Evolutionary conservation across 345 rosid species (phyloP), one percentile per base, ranked within the genome.

Genomic region (Laguncularia racemosa): DNA sequence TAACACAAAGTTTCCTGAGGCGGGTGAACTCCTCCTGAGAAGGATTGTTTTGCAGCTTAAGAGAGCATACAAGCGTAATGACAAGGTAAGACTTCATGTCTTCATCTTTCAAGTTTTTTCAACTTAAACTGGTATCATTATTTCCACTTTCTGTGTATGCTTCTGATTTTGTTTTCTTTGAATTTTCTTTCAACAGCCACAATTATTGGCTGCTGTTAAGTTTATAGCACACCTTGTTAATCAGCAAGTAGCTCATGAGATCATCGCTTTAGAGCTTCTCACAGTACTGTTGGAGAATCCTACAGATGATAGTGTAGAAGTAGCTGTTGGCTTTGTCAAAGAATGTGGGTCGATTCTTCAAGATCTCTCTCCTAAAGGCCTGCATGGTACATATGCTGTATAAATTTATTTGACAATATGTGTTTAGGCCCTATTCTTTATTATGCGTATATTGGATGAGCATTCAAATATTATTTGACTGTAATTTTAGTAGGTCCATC

Each of bases 221-320:
- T 89, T 93, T 66, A 68, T 93, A 66, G 99, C 96, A 12, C 99
- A 93, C 76, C 67, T 93, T 47, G 97, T 93, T 49, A 93, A 93
- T 67, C 97, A 93, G 70, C 96, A 89, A 78, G 96, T 93, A 54
- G 95, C 95, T 62, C 84, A 82, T 46, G 95, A 85, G 69, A 81
- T 93, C 67, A 78, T 67, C 54, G 91, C 97, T 16, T 73, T 93
- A 60, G 96, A 93, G 68, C 76, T 93, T 65, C 85, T 77, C 50
- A 69, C 88, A 14, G 69, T 89, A 61, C 81, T 93, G 78, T 78
- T 93, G 51, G 95, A 75, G 71, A 73, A 76, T 55, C 97, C 96
- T 38, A 82, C 92, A 4, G 97, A 89, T 63, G 96, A 93, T 67
- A 93, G 97, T 64, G 99, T 93, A 16, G 99, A 89, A 74, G 99